Evolutionary conservation across 2,329 filamentous ascomycete species (phyloP), one percentile per base, ranked within the genome.

Genomic region (Paecilomyces fulvus): DNA sequence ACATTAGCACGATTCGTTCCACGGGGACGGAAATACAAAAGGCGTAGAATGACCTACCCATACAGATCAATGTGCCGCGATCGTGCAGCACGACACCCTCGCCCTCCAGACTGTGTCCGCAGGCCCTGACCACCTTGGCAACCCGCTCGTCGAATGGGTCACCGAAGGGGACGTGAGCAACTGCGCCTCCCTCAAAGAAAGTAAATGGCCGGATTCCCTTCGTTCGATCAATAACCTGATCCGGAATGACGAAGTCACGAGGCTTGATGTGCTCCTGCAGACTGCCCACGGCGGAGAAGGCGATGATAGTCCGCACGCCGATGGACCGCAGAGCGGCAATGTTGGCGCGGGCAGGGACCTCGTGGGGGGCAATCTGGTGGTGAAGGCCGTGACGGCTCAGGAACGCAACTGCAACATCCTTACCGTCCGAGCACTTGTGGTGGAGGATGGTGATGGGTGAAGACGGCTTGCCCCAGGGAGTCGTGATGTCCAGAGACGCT

Each of bases 181-280:
- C 94, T 63, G 96, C 84, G 30, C 94, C 94, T 10, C 67, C 69
- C 64, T 78, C 77, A 71, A 97, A 99, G 79, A 96, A 99, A 25
- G 94, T 97, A 73, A 92, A 96, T 1, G 92, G 91, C 7, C 94
- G 83, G 60, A 96, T 81, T 55, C 92, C 94, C 83, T 96, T 97
- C 63, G 92, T 97, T 60, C 92, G 89, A 78, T 99, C 94, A 71
- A 97, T 96, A 72, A 95, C 83, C 79, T 99, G 94, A 75, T 96
- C 91, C 0, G 92, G 94, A 11, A 99, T 83, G 53, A 97, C 89
- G 73, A 99, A 99, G 79, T 99, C 94, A 76, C 94, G 88, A 49
- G 94, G 94, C 76, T 89, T 90, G 73, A 99, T 92, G 68, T 90
- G 84, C 78, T 96, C 94, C 71, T 88, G 90, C 70, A 99, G 79